These are phyloP conservation scores for Colletotrichum australisinense DNA, from an alignment of 2,329 filamentous ascomycete species.

Conservation along the genomic window DNA sequence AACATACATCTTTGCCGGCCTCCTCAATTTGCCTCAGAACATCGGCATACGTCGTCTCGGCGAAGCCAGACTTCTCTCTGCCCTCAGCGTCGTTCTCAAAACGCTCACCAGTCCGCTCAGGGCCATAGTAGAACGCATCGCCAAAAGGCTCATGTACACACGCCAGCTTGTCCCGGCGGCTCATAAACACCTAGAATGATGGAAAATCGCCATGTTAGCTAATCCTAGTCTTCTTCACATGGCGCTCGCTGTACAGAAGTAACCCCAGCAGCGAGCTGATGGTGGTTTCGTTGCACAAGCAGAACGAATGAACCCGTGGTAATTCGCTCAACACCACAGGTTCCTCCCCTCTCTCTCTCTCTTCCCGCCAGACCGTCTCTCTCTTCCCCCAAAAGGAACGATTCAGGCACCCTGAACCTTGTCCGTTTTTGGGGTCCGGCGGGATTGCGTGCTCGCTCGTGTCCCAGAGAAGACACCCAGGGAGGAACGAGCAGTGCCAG, in stretches of 20 bases:
- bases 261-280: neutral
- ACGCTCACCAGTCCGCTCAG: conserved; percentile 84
- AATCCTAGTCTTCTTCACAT: neutral
- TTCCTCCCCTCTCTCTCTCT: neutral
- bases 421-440: conserved; percentile 10
- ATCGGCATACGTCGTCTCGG: conserved; percentile 77
- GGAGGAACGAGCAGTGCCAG: neutral
- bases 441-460: conserved; percentile 16
- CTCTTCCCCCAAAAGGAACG: neutral
- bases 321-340: neutral
- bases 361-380: neutral
- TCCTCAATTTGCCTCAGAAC: conserved; percentile 82
- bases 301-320: neutral
- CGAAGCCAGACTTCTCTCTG: conserved; percentile 73
- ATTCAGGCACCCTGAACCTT: conserved; percentile 34
- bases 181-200: conserved; percentile 87
- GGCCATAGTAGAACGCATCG: conserved; percentile 95
- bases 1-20: conserved; percentile 78
- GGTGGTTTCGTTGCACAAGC: neutral
- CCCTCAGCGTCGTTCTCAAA: conserved; percentile 75
- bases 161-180: conserved; percentile 80
- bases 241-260: neutral
- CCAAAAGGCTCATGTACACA: conserved; percentile 97
- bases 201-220: conserved; percentile 12
- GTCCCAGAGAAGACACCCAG: neutral